Evolutionary conservation across 176 grass and related monocot genomes (phyloP), one percentile per base, ranked within the genome.

Genomic region (Bonia amplexicaulis): DNA sequence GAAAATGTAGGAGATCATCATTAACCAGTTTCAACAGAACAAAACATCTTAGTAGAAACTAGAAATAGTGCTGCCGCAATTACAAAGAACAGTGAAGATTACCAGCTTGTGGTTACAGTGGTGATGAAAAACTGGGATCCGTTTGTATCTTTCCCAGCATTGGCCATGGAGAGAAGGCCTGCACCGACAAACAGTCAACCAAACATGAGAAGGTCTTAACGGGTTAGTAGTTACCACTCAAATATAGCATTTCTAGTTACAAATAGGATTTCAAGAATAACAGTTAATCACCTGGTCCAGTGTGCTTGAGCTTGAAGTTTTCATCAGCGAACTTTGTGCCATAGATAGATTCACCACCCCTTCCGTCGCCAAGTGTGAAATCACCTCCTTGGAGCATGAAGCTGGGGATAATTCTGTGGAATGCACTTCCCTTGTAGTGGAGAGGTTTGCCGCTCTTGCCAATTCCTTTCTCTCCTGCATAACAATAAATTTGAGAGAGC

Each of bases 371-470:
- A 53, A 89, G 93, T 26, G 97, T 99, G 80, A 99, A 99, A 84
- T 99, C 97, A 27, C 97, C 97, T 86, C 97, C 97, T 81, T 99
- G 97, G 70, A 99, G 84, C 97, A 99, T 99, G 81, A 99, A 99
- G 74, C 93, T 96, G 29, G 97, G 97, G 39, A 99, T 99, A 83
- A 99, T 88, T 85, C 97, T 96, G 86, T 99, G 93, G 84, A 99
- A 96, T 42, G 70, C 7, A 59, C 93, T 96, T 80, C 97, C 97
- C 86, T 99, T 99, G 86, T 82, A 99, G 88, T 99, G 93, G 80
- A 99, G 92, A 67, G 91, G 70, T 72, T 99, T 99, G 55, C 97
- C 93, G 41, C 93, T 99, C 67, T 94, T 88, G 33, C 93, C 97
- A 53, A 62, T 47, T 54, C 97, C 97, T 89, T 99, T 99, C 86